phyloP scores from a whole-genome alignment of 768 basidiomycete genomes.

The Artomyces pyxidatus region DNA sequence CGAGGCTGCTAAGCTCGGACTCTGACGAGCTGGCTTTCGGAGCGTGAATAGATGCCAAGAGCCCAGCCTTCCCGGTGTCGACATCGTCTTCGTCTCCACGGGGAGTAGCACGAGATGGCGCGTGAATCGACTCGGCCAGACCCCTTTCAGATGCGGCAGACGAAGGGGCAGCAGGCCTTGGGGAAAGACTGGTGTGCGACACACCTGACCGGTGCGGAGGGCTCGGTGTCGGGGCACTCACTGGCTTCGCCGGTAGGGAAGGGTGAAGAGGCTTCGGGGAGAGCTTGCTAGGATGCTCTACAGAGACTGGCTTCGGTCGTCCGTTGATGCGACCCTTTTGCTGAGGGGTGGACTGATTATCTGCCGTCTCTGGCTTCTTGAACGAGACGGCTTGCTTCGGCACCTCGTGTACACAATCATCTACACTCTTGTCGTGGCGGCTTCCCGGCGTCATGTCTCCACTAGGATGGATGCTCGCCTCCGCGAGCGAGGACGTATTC shows the following conservation, averaged over 20 bases:
- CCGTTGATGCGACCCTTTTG: background rate
- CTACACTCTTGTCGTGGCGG: background rate
- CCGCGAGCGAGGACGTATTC: slow-evolving; percentile 1
- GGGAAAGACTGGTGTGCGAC: slow-evolving; percentile 7
- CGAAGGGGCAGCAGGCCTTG: slow-evolving; percentile 10
- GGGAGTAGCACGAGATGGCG: background rate
- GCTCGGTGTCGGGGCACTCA: background rate
- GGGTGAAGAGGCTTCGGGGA: slow-evolving; percentile 35
- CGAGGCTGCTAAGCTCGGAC: slow-evolving; percentile 31
- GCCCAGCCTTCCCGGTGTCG: slow-evolving; percentile 20
- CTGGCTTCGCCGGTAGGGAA: slow-evolving; percentile 41
- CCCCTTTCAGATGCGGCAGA: too few relatives aligned
- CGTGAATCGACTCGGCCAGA: slow-evolving; percentile 5
- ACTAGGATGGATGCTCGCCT: background rate
- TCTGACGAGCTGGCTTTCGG: slow-evolving; percentile 29
- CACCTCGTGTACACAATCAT: too few relatives aligned
- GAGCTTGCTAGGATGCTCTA: background rate
- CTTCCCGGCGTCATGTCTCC: background rate
- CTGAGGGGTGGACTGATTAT: background rate
- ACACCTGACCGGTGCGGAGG: too few relatives aligned
- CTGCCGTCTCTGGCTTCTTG: too few relatives aligned
- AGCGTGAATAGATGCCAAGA: slow-evolving; percentile 51
- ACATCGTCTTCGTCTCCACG: background rate
- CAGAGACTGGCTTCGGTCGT: background rate
- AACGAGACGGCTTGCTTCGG: background rate